Base-by-base conservation (phyloP, 2,329 filamentous ascomycete species). In the Gnomoniopsis sp. region DNA sequence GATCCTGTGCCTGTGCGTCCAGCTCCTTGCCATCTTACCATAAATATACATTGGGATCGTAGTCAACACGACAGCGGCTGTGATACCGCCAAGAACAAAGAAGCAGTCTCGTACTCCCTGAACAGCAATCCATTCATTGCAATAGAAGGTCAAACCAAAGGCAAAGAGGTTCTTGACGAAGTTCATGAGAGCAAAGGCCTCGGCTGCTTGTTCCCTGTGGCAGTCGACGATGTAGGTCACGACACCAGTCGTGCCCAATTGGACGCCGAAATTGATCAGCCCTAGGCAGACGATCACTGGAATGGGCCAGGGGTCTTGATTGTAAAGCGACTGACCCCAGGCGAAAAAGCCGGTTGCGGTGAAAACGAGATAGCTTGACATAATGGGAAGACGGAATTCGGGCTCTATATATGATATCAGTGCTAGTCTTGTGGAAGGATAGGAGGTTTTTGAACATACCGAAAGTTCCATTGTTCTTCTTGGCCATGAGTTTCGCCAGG, bases 131-230 rank as follows among this genome's bases (percentile, higher is more conserved):
- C 74, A 75, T 46, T 71, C 69, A 49, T 74, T 75, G 62, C 69
- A 65, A 53, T 74, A 75, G 55, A 75, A 75, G 2, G 72, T 72
- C 53, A 76, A 57, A 0, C 72, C 69, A 48, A 74, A 75, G 1
- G 72, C 68, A 51, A 75, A 73, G 48, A 74, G 55, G 55, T 74
- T 75, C 66, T 74, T 75, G 49, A 72, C 58, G 53, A 73, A 74
- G 59, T 72, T 74, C 69, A 75, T 73, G 21, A 67, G 65, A 0
- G 72, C 71, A 49, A 75, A 72, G 1, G 72, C 72, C 59, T 75
- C 72, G 17, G 70, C 70, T 1, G 72, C 71, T 50, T 72, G 69
- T 43, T 70, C 65, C 15, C 70, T 68, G 63, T 75, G 73, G 57
- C 72, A 72, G 65, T 75, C 73, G 43, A 70, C 69, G 2, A 74